Percentiles rank a stretch among this genome's conserved stretches.
Evolutionary conservation across 345 rosid genomes (phyloP).

Genomic region (Bruguiera parviflora): DNA sequence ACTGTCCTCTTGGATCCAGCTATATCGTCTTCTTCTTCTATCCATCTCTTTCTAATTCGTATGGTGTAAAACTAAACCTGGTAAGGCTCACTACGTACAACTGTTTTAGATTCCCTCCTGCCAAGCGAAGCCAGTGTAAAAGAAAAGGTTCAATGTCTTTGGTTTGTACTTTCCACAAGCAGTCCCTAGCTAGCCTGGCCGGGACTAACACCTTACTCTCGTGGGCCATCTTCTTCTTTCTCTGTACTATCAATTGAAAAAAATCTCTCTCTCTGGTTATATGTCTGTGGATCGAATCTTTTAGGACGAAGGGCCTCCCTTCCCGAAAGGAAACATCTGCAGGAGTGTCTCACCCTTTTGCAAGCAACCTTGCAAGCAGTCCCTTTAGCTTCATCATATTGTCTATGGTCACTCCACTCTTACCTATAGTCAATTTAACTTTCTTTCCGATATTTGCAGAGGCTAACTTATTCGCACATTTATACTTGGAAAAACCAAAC

Average conservation of each 20-base stretch:
- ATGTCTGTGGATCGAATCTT: slow-evolving; percentile 23
- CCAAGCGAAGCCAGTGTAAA: slow-evolving; percentile 1
- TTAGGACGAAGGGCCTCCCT: slow-evolving; percentile 33
- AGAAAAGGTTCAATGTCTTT: slow-evolving; percentile 9
- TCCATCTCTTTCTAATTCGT: too few species aligned
- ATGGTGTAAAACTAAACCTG: too few species aligned
- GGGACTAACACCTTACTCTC: neutral
- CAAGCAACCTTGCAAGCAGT: neutral
- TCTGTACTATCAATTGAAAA: too few species aligned
- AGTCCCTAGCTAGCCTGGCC: slow-evolving; percentile 5
- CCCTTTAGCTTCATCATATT: neutral
- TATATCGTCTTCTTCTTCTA: too few species aligned
- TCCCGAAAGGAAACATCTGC: neutral
- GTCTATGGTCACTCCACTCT: too few species aligned
- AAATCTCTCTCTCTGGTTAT: too few species aligned
- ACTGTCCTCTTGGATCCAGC: too few species aligned
- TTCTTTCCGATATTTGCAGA: too few species aligned
- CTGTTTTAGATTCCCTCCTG: slow-evolving; percentile 29
- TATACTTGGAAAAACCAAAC: too few species aligned
- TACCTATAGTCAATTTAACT: too few species aligned
- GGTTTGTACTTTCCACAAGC: slow-evolving; percentile 15
- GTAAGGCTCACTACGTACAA: too few species aligned
- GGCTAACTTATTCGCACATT: too few species aligned
- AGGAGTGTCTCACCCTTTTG: slow-evolving; percentile 8
- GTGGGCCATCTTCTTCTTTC: slow-evolving; percentile 23